phyloP scores from a whole-genome alignment of 2,329 filamentous ascomycete species.

The Colletotrichum lupini region DNA sequence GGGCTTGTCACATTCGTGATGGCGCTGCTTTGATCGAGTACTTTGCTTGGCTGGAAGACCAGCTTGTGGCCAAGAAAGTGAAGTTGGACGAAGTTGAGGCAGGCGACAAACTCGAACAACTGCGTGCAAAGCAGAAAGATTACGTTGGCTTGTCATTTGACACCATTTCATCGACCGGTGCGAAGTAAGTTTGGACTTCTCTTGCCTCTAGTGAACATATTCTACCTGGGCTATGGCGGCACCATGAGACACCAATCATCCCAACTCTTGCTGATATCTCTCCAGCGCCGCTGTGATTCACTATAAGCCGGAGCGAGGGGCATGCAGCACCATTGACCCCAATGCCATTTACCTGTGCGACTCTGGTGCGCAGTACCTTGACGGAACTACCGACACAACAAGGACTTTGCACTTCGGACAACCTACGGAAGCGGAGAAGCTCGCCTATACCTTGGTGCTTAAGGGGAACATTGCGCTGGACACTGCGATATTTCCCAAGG shows the following conservation, averaged over 20 bases:
- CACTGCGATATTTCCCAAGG: conserved; percentile 89
- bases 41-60: conserved; percentile 96
- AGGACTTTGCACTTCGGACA: conserved; percentile 91
- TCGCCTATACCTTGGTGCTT: conserved; percentile 91
- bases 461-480: conserved; percentile 95
- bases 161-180: conserved; percentile 93
- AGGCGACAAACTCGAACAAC: conserved; percentile 88
- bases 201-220: not conserved
- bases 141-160: conserved; percentile 94
- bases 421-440: conserved; percentile 84
- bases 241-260: not conserved
- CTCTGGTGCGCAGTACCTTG: conserved; percentile 94
- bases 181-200: conserved; percentile 64
- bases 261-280: not conserved
- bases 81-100: conserved; percentile 87
- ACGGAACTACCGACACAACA: conserved; percentile 96
- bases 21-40: conserved; percentile 91
- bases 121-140: conserved; percentile 74
- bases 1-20: conserved; percentile 91
- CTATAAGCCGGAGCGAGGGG: conserved; percentile 88
- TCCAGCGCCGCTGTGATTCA: conserved; percentile 89
- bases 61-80: conserved; percentile 78
- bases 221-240: not conserved
- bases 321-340: conserved; percentile 85
- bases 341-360: conserved; percentile 93